These are phyloP conservation scores for Trichoderma atrobrunneum DNA, from an alignment of 2,329 filamentous ascomycete genomes.

Conservation along the genomic window DNA sequence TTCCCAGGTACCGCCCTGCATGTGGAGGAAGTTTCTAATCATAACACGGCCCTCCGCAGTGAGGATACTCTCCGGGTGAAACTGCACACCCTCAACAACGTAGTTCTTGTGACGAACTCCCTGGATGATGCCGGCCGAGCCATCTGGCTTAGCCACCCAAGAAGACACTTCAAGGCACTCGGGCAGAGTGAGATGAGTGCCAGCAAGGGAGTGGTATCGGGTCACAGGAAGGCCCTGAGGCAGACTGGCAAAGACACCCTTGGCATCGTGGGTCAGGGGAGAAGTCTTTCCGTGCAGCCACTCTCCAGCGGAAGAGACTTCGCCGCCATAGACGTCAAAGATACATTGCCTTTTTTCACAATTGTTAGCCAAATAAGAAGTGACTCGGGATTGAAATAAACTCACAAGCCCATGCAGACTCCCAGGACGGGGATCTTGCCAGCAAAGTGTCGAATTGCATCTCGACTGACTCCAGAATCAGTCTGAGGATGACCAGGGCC, in stretches of 20 bases:
- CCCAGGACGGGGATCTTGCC: constrained; percentile 94
- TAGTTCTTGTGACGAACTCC: constrained; percentile 91
- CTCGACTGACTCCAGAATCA: constrained; percentile 90
- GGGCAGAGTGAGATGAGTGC: constrained; percentile 83
- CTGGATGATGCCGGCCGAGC: constrained; percentile 86
- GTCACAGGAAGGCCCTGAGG: constrained; percentile 82
- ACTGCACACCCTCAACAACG: constrained; percentile 93
- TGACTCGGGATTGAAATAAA: constrained; percentile 26
- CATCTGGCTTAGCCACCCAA: constrained; percentile 76
- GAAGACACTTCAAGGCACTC: constrained; percentile 85
- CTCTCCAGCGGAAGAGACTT: constrained; percentile 89
- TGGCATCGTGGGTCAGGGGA: constrained; percentile 79
- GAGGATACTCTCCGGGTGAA: constrained; percentile 95
- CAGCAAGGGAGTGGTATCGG: constrained; percentile 92
- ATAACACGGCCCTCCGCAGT: constrained; percentile 85
- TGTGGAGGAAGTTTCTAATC: constrained; percentile 85
- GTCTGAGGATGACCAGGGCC: constrained; percentile 89
- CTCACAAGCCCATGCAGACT: constrained; percentile 97
- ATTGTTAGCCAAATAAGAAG: constrained; percentile 4
- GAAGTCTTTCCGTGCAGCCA: constrained; percentile 98
- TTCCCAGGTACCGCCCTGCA: constrained; percentile 88
- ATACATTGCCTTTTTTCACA: constrained; percentile 73
- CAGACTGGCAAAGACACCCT: constrained; percentile 86
- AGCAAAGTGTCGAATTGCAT: constrained; percentile 84
- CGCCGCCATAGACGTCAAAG: constrained; percentile 86